Evolutionary conservation across 768 basidiomycete genomes (phyloP).

Genomic region (Russula olivacea): DNA sequence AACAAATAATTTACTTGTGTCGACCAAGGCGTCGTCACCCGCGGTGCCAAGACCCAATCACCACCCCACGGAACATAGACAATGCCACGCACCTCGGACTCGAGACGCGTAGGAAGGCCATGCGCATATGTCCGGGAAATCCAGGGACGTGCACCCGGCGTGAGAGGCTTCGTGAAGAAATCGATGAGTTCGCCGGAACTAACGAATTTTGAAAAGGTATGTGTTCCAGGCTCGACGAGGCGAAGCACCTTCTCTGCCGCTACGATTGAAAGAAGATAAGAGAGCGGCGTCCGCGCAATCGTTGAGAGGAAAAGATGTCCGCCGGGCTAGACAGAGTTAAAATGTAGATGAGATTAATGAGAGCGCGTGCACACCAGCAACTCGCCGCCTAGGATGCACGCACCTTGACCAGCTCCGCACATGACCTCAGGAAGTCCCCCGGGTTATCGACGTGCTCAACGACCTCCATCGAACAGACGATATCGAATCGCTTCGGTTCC

Average conservation of each 20-base stretch:
- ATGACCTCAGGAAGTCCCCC: constrained; percentile 69
- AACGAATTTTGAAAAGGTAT: constrained; percentile 87
- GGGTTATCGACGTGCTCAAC: constrained; percentile 97
- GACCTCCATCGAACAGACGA: constrained; percentile 97
- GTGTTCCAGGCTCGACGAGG: constrained; percentile 81
- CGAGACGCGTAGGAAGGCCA: constrained; percentile 49
- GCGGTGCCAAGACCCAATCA: constrained; percentile 63
- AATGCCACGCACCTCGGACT: constrained; percentile 77
- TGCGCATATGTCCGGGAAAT: constrained; percentile 46
- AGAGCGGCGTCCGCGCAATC: constrained; percentile 76
- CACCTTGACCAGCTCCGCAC: constrained; percentile 85
- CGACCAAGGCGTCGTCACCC: constrained; percentile 40
- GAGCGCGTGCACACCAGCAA: background rate
- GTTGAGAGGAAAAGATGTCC: constrained; percentile 96
- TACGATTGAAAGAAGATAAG: constrained; percentile 64
- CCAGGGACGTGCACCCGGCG: constrained; percentile 42
- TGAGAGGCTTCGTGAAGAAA: constrained; percentile 65
- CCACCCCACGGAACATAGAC: constrained; percentile 68
- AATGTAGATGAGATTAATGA: background rate
- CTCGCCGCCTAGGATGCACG: constrained; percentile 37
- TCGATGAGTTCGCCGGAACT: constrained; percentile 78
- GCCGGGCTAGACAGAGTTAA: constrained; percentile 57
- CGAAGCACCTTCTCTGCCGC: constrained; percentile 79
- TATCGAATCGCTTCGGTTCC: constrained; percentile 67
- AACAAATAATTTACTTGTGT: constrained; percentile 75